phyloP scores from a whole-genome alignment of 176 grass and related monocot species.

The Oryza australiensis region DNA sequence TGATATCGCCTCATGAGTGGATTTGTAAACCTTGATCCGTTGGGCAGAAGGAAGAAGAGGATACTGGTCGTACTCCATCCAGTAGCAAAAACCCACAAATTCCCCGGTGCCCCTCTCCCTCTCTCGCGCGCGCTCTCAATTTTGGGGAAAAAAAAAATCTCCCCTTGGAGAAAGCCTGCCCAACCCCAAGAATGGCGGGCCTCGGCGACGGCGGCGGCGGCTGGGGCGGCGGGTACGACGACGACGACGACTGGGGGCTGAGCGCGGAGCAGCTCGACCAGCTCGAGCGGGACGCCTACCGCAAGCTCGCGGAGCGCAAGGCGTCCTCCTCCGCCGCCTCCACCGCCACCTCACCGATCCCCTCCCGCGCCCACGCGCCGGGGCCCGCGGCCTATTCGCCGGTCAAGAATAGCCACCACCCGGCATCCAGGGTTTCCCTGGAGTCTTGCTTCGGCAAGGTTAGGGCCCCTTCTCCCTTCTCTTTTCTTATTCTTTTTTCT shows the following conservation, averaged over 20 bases:
- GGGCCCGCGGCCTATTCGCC: slow-evolving; percentile 16
- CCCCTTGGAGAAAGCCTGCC: slow-evolving; percentile 13
- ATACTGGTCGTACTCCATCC: no score
- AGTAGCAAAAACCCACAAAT: not conserved
- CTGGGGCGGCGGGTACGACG: slow-evolving; percentile 5
- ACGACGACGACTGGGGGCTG: slow-evolving; percentile 78
- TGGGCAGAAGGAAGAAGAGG: no score
- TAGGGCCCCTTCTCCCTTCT: slow-evolving; percentile 22
- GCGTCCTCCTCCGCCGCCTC: slow-evolving; percentile 53
- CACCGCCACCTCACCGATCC: slow-evolving; percentile 48
- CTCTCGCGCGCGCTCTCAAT: not conserved
- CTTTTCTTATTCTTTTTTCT: not conserved
- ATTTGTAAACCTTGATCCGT: no score
- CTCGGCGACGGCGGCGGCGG: slow-evolving; percentile 20
- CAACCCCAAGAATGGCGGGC: slow-evolving; percentile 43
- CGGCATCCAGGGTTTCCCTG: slow-evolving; percentile 38
- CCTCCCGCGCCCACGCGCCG: slow-evolving; percentile 29
- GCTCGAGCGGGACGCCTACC: slow-evolving; percentile 79
- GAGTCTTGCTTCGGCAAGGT: slow-evolving; percentile 70
- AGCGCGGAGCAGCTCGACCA: slow-evolving; percentile 80
- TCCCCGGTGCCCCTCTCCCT: not conserved
- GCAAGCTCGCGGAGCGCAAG: slow-evolving; percentile 71
- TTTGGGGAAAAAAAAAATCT: not conserved
- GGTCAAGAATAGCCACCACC: slow-evolving; percentile 33
- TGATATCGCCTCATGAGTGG: no score